These are phyloP conservation scores for Arthrobotrys sphaeroides DNA, from an alignment of 2,329 filamentous ascomycete species.

Conservation along the genomic window DNA sequence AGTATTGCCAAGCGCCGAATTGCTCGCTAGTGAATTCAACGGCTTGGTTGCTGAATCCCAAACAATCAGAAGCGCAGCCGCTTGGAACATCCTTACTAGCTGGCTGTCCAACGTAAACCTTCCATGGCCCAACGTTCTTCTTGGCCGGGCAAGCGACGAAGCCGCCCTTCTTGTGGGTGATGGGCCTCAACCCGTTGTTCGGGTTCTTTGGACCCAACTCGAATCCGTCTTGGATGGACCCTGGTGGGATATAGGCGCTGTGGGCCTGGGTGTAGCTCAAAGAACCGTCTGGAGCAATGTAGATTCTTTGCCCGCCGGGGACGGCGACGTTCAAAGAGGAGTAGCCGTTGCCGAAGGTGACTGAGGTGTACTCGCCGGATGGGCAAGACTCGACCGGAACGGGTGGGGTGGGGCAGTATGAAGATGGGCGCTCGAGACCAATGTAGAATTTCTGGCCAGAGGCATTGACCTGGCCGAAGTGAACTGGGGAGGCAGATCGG, in stretches of 20 bases:
- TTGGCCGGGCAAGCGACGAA: slow-evolving; percentile 43
- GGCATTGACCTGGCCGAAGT: slow-evolving; percentile 65
- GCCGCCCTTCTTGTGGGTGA: slow-evolving; percentile 25
- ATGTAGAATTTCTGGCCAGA: slow-evolving; percentile 66
- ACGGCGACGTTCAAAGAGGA: slow-evolving; percentile 43
- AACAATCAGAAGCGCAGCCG: slow-evolving; percentile 34
- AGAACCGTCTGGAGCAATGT: slow-evolving; percentile 67
- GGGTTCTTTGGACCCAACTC: slow-evolving; percentile 33
- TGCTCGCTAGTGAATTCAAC: slow-evolving; percentile 30
- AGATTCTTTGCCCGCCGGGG: slow-evolving; percentile 72
- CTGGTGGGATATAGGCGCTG: slow-evolving; percentile 66
- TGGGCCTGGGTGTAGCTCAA: slow-evolving; percentile 70
- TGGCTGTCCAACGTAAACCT: slow-evolving; percentile 45
- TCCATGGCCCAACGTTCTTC: slow-evolving; percentile 36
- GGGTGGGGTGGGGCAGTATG: slow-evolving; percentile 65
- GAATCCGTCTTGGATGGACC: slow-evolving; percentile 67
- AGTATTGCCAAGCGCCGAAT: slow-evolving; percentile 53
- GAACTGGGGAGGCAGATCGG: slow-evolving; percentile 65
- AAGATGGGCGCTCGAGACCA: slow-evolving; percentile 62
- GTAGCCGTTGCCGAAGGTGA: slow-evolving; percentile 4
- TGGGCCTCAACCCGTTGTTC: slow-evolving; percentile 35
- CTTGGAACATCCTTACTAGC: slow-evolving; percentile 32
- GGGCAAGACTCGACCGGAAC: slow-evolving; percentile 27
- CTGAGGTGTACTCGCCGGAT: slow-evolving; percentile 37
- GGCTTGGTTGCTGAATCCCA: slow-evolving; percentile 38